Evolutionary conservation across 805 yeast species (phyloP).

Genomic region (Schwanniomyces vanrijiae): DNA sequence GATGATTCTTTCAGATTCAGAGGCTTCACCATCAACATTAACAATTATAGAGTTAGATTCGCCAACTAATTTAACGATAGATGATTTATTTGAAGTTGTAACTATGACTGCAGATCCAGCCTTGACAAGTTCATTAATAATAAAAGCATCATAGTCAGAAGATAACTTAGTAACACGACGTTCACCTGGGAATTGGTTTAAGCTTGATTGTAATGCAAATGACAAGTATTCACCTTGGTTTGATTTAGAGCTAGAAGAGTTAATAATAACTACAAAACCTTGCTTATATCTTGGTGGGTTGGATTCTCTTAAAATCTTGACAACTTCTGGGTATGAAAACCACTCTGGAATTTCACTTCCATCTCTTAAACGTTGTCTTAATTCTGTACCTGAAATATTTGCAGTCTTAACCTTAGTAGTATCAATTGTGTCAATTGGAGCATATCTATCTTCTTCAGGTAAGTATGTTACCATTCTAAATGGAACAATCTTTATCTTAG

Average conservation of each 20-base stretch:
- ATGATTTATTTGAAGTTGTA: conserved; percentile 52
- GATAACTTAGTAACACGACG: conserved; percentile 69
- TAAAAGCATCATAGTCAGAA: conserved; percentile 44
- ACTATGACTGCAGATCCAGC: conserved; percentile 91
- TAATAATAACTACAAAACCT: conserved; percentile 77
- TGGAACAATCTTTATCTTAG: conserved; percentile 63
- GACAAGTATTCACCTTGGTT: conserved; percentile 50
- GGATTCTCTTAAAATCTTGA: conserved; percentile 81
- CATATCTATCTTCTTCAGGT: conserved; percentile 93
- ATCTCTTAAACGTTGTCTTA: conserved; percentile 80
- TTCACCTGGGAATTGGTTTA: conserved; percentile 85
- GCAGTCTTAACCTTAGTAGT: conserved; percentile 71
- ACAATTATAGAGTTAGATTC: conserved; percentile 55
- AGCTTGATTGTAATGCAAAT: conserved; percentile 82
- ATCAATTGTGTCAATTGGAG: conserved; percentile 91
- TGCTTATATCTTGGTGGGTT: conserved; percentile 90
- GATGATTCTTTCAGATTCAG: conserved; percentile 8
- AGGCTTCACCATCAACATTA: conserved; percentile 15
- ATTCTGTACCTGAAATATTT: conserved; percentile 92
- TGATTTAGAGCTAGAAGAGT: conserved; percentile 55
- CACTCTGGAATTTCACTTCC: conserved; percentile 92
- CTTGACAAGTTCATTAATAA: conserved; percentile 73
- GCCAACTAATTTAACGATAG: conserved; percentile 56
- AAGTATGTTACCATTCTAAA: conserved; percentile 95
- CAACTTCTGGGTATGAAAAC: conserved; percentile 98